These are phyloP conservation scores for Cicer chorassanicum DNA, from an alignment of 306 rosid species.

Conservation along the genomic window DNA sequence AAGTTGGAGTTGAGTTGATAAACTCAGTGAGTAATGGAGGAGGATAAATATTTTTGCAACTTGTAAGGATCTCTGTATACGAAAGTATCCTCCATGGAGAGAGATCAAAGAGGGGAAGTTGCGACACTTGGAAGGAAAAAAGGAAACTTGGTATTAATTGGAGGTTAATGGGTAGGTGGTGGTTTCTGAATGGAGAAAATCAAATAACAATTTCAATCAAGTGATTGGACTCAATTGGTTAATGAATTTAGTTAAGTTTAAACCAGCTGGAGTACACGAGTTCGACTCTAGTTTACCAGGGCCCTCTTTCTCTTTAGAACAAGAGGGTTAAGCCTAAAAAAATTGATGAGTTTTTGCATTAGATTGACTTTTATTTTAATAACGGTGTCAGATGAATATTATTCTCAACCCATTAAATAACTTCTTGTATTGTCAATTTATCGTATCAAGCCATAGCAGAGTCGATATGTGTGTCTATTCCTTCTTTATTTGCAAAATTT, in stretches of 20 bases:
- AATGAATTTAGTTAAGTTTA: too few relatives aligned
- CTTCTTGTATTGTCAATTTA: conserved; percentile 33
- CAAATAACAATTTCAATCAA: not conserved
- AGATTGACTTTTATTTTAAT: conserved; percentile 13
- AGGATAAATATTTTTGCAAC: not conserved
- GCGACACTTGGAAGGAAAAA: not conserved
- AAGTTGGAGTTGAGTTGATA: not conserved
- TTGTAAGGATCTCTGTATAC: not conserved
- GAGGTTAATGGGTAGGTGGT: not conserved
- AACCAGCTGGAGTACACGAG: too few relatives aligned
- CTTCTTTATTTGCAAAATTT: conserved; percentile 30
- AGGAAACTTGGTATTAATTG: not conserved
- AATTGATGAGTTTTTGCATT: not conserved
- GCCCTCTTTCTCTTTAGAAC: too few relatives aligned
- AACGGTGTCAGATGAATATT: not conserved
- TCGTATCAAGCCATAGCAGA: conserved; percentile 13
- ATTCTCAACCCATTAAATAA: not conserved
- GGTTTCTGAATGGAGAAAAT: not conserved
- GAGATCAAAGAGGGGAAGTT: not conserved
- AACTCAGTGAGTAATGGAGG: not conserved
- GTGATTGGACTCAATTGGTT: too few relatives aligned
- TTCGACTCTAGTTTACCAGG: too few relatives aligned
- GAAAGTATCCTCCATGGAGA: not conserved
- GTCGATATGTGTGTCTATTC: conserved; percentile 19
- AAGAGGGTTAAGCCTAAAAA: too few relatives aligned